Evolutionary conservation across 768 basidiomycete genomes (phyloP).

Genomic region (Lactarius pseudohatsudake): DNA sequence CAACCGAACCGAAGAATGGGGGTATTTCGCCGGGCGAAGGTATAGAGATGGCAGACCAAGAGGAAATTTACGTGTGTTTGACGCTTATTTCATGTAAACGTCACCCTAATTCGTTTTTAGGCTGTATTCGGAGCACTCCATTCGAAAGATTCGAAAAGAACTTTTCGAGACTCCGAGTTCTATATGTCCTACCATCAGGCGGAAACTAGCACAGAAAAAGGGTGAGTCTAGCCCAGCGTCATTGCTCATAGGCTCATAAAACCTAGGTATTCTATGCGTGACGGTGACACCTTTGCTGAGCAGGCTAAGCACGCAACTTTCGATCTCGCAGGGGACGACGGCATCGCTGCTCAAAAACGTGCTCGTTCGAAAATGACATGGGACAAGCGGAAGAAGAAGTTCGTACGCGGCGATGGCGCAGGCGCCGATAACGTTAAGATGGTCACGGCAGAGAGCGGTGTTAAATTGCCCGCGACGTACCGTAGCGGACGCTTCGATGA

Average conservation of each 20-base stretch:
- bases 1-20: conserved; percentile 38
- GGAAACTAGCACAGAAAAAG: conserved; percentile 84
- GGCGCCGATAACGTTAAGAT: conserved; percentile 94
- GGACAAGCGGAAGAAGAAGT: conserved; percentile 97
- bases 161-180: conserved; percentile 78
- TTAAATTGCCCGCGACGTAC: conserved; percentile 87
- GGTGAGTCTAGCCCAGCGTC: conserved; percentile 50
- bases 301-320: conserved; percentile 81
- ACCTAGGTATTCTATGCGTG: conserved; percentile 79
- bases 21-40: conserved; percentile 35
- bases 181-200: conserved; percentile 93
- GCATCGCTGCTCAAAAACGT: conserved; percentile 53
- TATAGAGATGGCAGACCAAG: conserved; percentile 76
- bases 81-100: conserved; percentile 66
- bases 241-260: conserved; percentile 8
- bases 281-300: conserved; percentile 84
- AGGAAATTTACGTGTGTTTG: conserved; percentile 63
- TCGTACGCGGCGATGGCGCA: conserved; percentile 78
- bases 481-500: conserved; percentile 93
- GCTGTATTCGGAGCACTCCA: conserved; percentile 24
- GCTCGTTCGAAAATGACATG: conserved; percentile 63
- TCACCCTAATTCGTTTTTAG: conserved; percentile 37
- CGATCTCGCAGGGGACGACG: conserved; percentile 82
- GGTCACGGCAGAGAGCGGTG: conserved; percentile 89
- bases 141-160: conserved; percentile 41